phyloP scores from a whole-genome alignment of 768 basidiomycete species.

The Trametes meyenii region DNA sequence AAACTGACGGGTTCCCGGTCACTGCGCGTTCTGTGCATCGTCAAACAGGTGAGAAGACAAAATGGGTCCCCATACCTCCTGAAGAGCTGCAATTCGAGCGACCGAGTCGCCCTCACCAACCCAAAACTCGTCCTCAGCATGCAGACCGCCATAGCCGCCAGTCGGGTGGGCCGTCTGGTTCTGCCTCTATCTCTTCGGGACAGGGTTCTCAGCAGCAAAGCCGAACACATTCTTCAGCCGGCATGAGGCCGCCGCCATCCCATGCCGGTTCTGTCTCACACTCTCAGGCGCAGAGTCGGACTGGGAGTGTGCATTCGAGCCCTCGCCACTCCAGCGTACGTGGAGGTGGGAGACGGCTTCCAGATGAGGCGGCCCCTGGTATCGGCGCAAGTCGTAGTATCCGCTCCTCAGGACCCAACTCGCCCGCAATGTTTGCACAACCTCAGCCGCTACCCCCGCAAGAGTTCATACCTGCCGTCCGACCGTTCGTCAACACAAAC shows the following conservation, averaged over 20 bases:
- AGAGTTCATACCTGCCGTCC: constrained; percentile 16
- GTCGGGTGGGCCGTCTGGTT: constrained; percentile 21
- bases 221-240: constrained; percentile 35
- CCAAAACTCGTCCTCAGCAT: constrained; percentile 30
- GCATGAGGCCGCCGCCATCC: constrained; percentile 19
- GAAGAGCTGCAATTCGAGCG: constrained; percentile 55
- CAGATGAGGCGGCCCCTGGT: constrained; percentile 36
- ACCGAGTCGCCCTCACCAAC: constrained; percentile 42
- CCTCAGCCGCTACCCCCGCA: constrained; percentile 19
- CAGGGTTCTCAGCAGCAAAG: constrained; percentile 43
- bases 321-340: constrained; percentile 43
- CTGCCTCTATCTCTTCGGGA: constrained; percentile 35
- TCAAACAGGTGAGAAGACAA: constrained; percentile 53
- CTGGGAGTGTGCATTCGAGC: constrained; percentile 53
- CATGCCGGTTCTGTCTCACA: constrained; percentile 43
- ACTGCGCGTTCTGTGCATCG: constrained; percentile 2
- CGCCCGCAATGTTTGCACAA: constrained; percentile 22
- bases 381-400: constrained; percentile 18
- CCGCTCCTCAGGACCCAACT: constrained; percentile 23
- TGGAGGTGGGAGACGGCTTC: constrained; percentile 46
- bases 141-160: constrained; percentile 27
- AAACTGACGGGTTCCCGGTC: constrained; percentile 4
- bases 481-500: constrained; percentile 11
- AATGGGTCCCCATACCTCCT: constrained; percentile 63
- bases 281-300: constrained; percentile 48